phyloP scores from a whole-genome alignment of 441 rosid species.

The Omphalea diandra region DNA sequence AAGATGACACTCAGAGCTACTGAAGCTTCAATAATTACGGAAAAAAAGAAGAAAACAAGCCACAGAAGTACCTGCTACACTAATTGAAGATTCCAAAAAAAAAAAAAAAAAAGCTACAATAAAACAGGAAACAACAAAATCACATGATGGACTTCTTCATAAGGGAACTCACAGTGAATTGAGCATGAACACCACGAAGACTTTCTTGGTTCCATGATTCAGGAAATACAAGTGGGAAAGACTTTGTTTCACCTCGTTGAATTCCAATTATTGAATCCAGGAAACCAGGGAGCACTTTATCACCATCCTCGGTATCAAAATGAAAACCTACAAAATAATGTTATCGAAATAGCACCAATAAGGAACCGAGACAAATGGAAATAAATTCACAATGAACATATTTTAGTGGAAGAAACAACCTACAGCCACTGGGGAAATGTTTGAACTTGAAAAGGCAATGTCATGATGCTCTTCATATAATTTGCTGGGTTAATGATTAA shows the following conservation, averaged over 20 bases:
- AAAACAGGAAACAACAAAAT: too few species aligned
- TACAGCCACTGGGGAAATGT: not conserved
- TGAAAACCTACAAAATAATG: slow-evolving; percentile 56
- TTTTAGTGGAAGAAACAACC: not conserved
- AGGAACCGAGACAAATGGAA: not conserved
- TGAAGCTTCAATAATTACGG: not conserved
- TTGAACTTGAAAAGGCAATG: too few species aligned
- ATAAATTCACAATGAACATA: not conserved
- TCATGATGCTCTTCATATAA: too few species aligned
- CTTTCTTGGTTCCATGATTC: slow-evolving; percentile 88
- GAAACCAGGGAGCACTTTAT: slow-evolving; percentile 80
- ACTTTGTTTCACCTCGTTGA: slow-evolving; percentile 65
- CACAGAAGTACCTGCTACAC: not conserved
- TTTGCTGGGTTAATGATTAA: too few species aligned
- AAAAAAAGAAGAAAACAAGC: not conserved
- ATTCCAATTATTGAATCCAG: slow-evolving; percentile 72
- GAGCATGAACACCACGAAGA: slow-evolving; percentile 80
- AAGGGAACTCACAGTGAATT: slow-evolving; percentile 72
- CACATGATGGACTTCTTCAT: not conserved
- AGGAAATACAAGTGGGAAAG: slow-evolving; percentile 77
- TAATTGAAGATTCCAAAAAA: not conserved
- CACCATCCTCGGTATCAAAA: slow-evolving; percentile 88
- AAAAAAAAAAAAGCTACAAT: not conserved
- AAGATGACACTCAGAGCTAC: not conserved
- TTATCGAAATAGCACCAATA: slow-evolving; percentile 14